Evolutionary conservation across 2,329 filamentous ascomycete species (phyloP).

Genomic region (Penicillium fuscoglaucum): DNA sequence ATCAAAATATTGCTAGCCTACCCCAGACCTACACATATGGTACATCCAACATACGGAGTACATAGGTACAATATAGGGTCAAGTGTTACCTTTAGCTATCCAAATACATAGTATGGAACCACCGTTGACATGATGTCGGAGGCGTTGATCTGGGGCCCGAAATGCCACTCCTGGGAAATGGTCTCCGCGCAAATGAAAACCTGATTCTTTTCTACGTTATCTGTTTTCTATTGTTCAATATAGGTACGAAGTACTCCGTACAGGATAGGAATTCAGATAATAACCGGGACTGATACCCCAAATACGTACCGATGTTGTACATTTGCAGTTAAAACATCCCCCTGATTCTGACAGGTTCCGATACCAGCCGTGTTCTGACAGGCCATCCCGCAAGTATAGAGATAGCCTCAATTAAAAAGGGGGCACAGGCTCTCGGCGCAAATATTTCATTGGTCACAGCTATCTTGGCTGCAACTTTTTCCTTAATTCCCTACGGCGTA

Average conservation of each 20-base stretch:
- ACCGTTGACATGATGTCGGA: background rate
- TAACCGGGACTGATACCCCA: background rate
- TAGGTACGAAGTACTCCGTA: background rate
- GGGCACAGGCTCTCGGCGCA: background rate
- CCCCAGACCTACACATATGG: background rate
- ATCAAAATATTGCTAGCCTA: background rate
- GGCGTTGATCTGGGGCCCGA: background rate
- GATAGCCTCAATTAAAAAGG: constrained; percentile 3
- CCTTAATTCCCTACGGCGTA: background rate
- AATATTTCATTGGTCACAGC: background rate
- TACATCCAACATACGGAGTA: background rate
- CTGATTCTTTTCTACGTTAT: background rate
- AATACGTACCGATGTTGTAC: background rate
- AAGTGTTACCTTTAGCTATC: background rate
- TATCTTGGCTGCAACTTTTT: background rate
- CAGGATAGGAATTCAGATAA: background rate
- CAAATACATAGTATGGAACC: background rate
- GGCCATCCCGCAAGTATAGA: constrained; percentile 11
- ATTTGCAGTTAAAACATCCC: background rate
- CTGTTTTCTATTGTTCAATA: background rate
- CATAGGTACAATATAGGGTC: background rate
- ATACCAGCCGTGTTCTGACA: background rate
- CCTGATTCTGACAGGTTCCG: background rate
- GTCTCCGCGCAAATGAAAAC: background rate
- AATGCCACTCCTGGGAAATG: background rate